phyloP scores from a whole-genome alignment of 768 basidiomycete species.

The Mycena maculata region DNA sequence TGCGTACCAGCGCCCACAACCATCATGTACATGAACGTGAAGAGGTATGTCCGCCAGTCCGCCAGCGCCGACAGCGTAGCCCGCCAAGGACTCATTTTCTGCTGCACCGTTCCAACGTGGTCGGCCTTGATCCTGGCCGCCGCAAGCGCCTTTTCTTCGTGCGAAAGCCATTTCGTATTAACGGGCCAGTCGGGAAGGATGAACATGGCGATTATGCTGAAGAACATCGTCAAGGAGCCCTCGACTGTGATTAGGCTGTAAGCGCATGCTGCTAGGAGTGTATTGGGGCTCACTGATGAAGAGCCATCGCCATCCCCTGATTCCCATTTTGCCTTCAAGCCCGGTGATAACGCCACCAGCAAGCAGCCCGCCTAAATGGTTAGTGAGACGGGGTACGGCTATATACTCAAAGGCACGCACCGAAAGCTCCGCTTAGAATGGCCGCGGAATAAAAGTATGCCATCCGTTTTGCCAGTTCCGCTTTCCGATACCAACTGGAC shows the following conservation, averaged over 20 bases:
- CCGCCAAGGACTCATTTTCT: slow-evolving; percentile 27
- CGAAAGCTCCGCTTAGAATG: slow-evolving; percentile 30
- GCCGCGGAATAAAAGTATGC: slow-evolving; percentile 30
- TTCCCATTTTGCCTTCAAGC: slow-evolving; percentile 29
- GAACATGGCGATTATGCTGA: slow-evolving; percentile 28
- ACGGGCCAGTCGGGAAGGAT: slow-evolving; percentile 27
- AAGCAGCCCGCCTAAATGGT: slow-evolving; percentile 23
- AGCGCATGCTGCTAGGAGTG: slow-evolving; percentile 16
- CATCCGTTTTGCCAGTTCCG: slow-evolving; percentile 29
- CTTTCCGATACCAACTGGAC: slow-evolving; percentile 31
- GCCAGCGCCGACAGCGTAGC: slow-evolving; percentile 25
- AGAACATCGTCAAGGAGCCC: slow-evolving; percentile 29
- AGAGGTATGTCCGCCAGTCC: slow-evolving; percentile 31
- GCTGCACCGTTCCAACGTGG: slow-evolving; percentile 23
- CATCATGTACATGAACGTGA: slow-evolving; percentile 32
- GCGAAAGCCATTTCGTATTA: slow-evolving; percentile 30
- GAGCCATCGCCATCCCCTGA: slow-evolving; percentile 31
- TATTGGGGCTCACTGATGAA: slow-evolving; percentile 26
- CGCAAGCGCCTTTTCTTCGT: slow-evolving; percentile 28
- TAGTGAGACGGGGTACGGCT: slow-evolving; percentile 12
- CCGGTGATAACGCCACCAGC: slow-evolving; percentile 30
- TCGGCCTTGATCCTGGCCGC: slow-evolving; percentile 30
- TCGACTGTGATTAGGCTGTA: slow-evolving; percentile 23
- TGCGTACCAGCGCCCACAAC: slow-evolving; percentile 27
- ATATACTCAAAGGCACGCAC: slow-evolving; percentile 18